A percentile compares a stretch with the other conserved stretches of the same genome.
Conservation (phyloP, 495 filamentous ascomycete species). For the Geoglossum glabrum region DNA sequence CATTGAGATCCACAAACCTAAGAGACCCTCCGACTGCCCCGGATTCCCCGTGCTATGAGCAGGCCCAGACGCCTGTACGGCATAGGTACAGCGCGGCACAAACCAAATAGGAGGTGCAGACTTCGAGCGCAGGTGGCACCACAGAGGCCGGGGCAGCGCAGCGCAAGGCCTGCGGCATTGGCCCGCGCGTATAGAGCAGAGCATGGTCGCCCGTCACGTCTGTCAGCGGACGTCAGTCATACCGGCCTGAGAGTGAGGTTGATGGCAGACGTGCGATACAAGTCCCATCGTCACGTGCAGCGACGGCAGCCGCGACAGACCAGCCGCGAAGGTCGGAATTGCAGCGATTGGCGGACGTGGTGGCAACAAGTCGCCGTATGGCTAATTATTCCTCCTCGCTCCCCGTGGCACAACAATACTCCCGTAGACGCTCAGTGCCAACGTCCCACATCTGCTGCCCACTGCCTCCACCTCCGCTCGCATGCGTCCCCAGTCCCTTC, state of each 20-base stretch:
- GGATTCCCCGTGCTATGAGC: neutral
- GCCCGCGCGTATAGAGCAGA: neutral
- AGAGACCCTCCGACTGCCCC: neutral
- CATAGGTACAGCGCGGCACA: neutral
- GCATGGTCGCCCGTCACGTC: neutral
- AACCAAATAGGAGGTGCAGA: neutral
- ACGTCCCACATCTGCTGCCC: too few relatives aligned
- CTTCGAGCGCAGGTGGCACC: neutral
- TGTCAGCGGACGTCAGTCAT: neutral
- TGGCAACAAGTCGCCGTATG: neutral
- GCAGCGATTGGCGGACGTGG: neutral
- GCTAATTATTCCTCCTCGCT: too few relatives aligned
- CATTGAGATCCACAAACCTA: neutral
- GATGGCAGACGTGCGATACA: neutral
- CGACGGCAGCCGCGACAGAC: neutral
- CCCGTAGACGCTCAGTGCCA: too few relatives aligned
- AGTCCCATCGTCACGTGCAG: neutral
- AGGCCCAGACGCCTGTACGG: neutral
- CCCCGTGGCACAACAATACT: too few relatives aligned
- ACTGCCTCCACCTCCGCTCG: neutral
- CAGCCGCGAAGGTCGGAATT: too few relatives aligned
- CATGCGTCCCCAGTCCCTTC: neutral
- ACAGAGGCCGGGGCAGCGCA: neutral
- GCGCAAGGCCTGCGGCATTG: neutral
- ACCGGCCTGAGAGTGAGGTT: neutral